phyloP scores from a whole-genome alignment of 2,329 filamentous ascomycete species.

The Xylariaceae sp. region DNA sequence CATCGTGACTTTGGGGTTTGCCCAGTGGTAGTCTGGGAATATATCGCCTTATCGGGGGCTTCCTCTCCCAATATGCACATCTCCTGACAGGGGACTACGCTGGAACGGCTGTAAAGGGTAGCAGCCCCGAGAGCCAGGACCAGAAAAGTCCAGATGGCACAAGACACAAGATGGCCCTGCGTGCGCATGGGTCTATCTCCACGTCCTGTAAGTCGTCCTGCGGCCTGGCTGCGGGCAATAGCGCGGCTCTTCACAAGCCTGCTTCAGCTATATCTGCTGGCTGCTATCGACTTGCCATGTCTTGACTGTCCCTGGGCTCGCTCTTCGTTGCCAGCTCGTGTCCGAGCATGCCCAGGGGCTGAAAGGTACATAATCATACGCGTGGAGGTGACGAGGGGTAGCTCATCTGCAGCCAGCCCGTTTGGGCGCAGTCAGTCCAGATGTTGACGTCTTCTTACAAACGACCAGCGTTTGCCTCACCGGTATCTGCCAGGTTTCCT shows the following conservation, averaged over 20 bases:
- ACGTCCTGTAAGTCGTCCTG: no score
- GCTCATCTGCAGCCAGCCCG: constrained; percentile 19
- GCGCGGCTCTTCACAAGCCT: constrained; percentile 17
- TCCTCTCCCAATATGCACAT: no score
- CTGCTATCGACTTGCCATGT: constrained; percentile 15
- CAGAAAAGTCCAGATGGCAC: no score
- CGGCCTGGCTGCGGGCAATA: constrained; percentile 19
- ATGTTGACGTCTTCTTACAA: constrained; percentile 19
- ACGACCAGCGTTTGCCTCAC: constrained; percentile 10
- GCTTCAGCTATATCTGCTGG: constrained; percentile 16
- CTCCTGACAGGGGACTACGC: no score
- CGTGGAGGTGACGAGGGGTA: constrained; percentile 14
- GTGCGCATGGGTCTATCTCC: no score
- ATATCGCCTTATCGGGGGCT: no score
- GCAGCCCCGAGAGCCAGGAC: no score
- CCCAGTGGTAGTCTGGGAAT: no score
- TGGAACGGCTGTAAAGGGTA: no score
- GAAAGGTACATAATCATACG: constrained; percentile 20
- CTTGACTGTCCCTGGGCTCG: constrained; percentile 10
- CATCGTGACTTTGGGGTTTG: no score
- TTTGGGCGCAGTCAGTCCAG: constrained; percentile 17
- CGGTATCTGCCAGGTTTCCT: constrained; percentile 13
- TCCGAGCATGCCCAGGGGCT: constrained; percentile 9
- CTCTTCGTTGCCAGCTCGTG: no score
- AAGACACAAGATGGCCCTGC: no score